Conservation (phyloP, 148 eudicot genomes). For the Rheum nobile region DNA sequence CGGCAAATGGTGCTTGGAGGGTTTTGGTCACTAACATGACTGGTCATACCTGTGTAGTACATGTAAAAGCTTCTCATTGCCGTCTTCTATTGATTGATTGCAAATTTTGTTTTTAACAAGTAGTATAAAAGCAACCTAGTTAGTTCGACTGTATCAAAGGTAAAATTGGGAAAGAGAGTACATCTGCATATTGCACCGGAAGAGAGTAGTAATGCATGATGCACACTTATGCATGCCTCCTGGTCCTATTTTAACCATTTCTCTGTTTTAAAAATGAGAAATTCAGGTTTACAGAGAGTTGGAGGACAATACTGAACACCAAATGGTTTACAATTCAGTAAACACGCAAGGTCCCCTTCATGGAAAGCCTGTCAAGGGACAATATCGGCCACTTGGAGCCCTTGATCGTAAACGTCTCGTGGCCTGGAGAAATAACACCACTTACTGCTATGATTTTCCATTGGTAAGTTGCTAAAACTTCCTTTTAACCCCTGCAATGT, state of each 20-base stretch:
- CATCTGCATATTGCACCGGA: too few species aligned
- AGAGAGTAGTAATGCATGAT: neutral
- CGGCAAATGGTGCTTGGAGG: constrained; percentile 94
- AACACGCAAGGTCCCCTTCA: constrained; percentile 47
- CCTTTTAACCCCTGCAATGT: neutral
- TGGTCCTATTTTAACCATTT: neutral
- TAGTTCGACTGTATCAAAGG: neutral
- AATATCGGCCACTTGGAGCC: constrained; percentile 52
- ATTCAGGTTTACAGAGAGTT: constrained; percentile 72
- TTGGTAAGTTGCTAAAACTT: constrained; percentile 32
- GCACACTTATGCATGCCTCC: neutral
- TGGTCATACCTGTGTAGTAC: constrained; percentile 87
- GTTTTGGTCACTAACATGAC: constrained; percentile 72
- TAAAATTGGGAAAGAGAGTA: neutral
- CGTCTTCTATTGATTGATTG: neutral
- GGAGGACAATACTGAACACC: constrained; percentile 45
- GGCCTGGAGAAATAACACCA: constrained; percentile 87
- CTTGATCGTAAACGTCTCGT: constrained; percentile 73
- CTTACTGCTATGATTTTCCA: constrained; percentile 96
- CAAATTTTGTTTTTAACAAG: neutral
- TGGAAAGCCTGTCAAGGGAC: constrained; percentile 59
- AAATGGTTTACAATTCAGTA: constrained; percentile 52
- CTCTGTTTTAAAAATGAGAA: neutral
- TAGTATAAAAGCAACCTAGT: neutral
- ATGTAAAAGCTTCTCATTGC: constrained; percentile 45